Evolutionary conservation across 768 basidiomycete species (phyloP).

Genomic region (Austroboletus eburneus): DNA sequence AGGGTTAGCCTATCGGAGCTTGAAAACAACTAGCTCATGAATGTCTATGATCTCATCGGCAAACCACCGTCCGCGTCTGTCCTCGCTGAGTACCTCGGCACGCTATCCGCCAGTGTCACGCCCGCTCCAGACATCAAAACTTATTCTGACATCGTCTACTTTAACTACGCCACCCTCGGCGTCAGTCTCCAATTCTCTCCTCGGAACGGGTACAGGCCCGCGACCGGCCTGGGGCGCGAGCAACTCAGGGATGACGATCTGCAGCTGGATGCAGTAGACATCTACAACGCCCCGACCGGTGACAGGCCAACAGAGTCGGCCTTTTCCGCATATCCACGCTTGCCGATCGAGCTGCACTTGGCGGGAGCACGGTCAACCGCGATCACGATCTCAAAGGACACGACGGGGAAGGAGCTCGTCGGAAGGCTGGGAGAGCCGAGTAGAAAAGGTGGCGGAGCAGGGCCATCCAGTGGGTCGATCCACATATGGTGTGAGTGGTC

Average conservation of each 20-base stretch:
- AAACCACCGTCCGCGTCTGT: conserved; percentile 43
- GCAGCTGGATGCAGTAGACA: conserved; percentile 67
- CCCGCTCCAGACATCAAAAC: conserved; percentile 62
- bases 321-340: conserved; percentile 54
- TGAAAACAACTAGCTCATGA: conserved; percentile 13
- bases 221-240: conserved; percentile 39
- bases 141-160: conserved; percentile 81
- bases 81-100: conserved; percentile 41
- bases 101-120: conserved; percentile 26
- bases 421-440: conserved; percentile 75
- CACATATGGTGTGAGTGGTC: conserved; percentile 95
- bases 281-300: conserved; percentile 63
- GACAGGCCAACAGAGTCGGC: conserved; percentile 44
- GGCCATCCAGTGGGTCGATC: conserved; percentile 79
- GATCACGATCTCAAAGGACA: conserved; percentile 43
- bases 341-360: conserved; percentile 49
- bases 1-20: conserved; percentile 19
- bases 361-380: conserved; percentile 33
- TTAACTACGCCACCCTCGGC: conserved; percentile 78
- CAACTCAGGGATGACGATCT: conserved; percentile 50
- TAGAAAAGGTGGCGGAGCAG: conserved; percentile 86
- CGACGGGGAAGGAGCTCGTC: conserved; percentile 79
- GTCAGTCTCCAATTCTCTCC: conserved; percentile 79
- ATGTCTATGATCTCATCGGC: conserved; percentile 44
- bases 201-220: conserved; percentile 57